Evolutionary conservation across 2,329 filamentous ascomycete genomes (phyloP).

Genomic region (Huntiella abstrusa): DNA sequence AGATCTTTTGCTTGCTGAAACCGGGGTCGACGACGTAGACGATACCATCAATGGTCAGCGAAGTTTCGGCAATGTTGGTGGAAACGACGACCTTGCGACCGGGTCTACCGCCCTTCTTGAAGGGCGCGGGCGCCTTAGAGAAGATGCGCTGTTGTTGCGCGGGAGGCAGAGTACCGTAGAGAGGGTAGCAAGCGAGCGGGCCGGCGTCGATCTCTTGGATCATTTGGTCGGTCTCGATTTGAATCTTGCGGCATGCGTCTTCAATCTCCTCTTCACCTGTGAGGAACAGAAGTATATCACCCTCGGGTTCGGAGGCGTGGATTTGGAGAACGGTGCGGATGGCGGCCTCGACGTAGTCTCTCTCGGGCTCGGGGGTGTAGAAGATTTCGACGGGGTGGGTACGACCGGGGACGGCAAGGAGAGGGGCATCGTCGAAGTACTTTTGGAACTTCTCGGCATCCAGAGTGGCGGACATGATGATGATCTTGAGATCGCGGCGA

Average conservation of each 20-base stretch:
- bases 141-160: constrained; percentile 92
- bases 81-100: constrained; percentile 90
- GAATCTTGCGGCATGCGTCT: constrained; percentile 83
- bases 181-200: constrained; percentile 73
- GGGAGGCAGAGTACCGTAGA: constrained; percentile 85
- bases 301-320: constrained; percentile 78
- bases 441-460: constrained; percentile 96
- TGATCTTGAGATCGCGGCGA: constrained; percentile 82
- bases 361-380: constrained; percentile 89
- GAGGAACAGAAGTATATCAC: constrained; percentile 84
- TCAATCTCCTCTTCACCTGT: constrained; percentile 98
- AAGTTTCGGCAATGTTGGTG: constrained; percentile 96
- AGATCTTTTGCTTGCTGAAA: constrained; percentile 98
- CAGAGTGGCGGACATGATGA: constrained; percentile 96
- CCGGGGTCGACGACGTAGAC: constrained; percentile 98
- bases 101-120: constrained; percentile 57
- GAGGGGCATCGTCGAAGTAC: constrained; percentile 87
- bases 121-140: constrained; percentile 60
- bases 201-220: constrained; percentile 79
- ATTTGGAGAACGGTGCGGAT: constrained; percentile 92
- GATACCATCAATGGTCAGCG: constrained; percentile 93
- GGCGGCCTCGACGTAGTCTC: constrained; percentile 91
- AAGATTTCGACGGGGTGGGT: constrained; percentile 97
- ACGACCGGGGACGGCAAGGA: constrained; percentile 83
- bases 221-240: constrained; percentile 79